These are phyloP conservation scores for Deinandra increscens DNA, from an alignment of 129 eudicot genomes.

Conservation along the genomic window DNA sequence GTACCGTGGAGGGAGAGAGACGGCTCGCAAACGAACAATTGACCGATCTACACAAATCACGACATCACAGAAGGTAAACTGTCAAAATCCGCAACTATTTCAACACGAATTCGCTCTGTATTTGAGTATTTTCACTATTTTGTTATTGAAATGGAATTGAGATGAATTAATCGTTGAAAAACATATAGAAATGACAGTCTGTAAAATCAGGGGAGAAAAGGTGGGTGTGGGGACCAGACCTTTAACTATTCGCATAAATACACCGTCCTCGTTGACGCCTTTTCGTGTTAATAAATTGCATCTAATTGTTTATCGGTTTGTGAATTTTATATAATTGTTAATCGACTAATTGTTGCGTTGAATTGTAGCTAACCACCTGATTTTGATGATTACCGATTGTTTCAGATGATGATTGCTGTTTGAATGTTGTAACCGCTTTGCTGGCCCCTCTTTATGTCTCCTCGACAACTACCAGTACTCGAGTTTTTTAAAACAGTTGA, in stretches of 20 bases:
- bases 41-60: conserved; percentile 14
- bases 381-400: conserved; percentile 16
- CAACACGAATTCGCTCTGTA: neutral
- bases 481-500: neutral
- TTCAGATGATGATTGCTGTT: conserved; percentile 30
- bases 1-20: conserved; percentile 26
- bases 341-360: conserved; percentile 24
- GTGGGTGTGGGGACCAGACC: conserved; percentile 33
- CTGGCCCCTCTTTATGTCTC: conserved; percentile 26
- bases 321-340: conserved; percentile 3
- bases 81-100: neutral
- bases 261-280: conserved; percentile 38
- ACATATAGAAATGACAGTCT: conserved; percentile 35
- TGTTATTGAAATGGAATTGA: neutral
- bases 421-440: conserved; percentile 22
- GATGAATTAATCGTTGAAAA: conserved; percentile 20
- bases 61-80: conserved; percentile 24
- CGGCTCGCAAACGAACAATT: conserved; percentile 8
- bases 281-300: conserved; percentile 25
- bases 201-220: conserved; percentile 24
- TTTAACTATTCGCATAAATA: conserved; percentile 30
- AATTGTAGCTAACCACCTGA: conserved; percentile 30
- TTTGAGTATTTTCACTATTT: too few species aligned
- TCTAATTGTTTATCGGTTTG: conserved; percentile 17
- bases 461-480: conserved; percentile 22